Base-by-base conservation (phyloP, 257 asterid species). In the Petunia secreta region DNA sequence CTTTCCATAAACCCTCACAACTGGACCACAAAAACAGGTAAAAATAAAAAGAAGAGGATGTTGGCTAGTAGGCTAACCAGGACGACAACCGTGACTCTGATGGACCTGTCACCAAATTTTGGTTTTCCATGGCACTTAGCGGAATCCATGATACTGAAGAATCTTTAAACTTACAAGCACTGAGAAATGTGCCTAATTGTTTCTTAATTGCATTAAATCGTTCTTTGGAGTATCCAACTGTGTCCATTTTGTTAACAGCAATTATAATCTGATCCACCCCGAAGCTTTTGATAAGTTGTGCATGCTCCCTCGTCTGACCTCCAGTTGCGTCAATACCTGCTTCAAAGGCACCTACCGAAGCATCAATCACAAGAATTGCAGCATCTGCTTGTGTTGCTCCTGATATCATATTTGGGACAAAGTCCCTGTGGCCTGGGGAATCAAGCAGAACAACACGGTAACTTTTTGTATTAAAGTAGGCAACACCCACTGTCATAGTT, bases 371-470 rank as follows among this genome's bases (percentile, higher is more conserved):
- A 7, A 96, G 87, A 81, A 96, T 86, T 50, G 98, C 99, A 83
- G 98, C 99, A 92, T 96, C 99, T 78, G 99, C 99, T 88, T 96
- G 99, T 38, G 98, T 91, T 86, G 99, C 97, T 83, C 99, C 99
- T 34, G 99, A 88, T 84, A 96, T 96, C 99, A 96, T 96, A 87
- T 94, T 96, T 80, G 99, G 99, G 79, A 96, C 98, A 84, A 96
- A 92, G 85, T 96, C 99, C 86, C 91, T 91, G 80, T 96, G 99
- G 79, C 98, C 99, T 2, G 99, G 99, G 71, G 99, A 96, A 86
- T 96, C 99, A 1, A 96, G 98, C 83, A 96, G 85, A 86, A 96
- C 98, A 77, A 96, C 86, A 38, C 86, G 94, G 83, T 91, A 92
- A 43, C 86, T 92, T 77, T 82, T 89, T 75, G 98, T 85, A 75